phyloP scores from a whole-genome alignment of 139 green algal genomes.

The Coelastrella sp. region DNA sequence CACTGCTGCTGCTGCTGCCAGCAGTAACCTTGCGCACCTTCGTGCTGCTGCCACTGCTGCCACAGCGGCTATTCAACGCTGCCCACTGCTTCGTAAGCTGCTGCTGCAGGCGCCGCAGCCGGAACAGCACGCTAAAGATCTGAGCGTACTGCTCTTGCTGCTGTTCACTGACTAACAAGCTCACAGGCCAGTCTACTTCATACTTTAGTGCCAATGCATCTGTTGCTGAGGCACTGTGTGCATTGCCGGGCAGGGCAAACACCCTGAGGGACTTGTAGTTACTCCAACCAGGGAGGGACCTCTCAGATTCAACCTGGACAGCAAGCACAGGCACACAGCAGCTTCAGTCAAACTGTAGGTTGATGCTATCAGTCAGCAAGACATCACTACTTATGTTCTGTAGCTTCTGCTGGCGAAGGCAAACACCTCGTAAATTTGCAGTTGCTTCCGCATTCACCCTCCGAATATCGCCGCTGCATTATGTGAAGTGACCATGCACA shows the following conservation, averaged over 20 bases:
- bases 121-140: constrained; percentile 39
- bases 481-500: no score
- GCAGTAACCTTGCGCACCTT: background rate
- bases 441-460: no score
- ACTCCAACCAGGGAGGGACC: constrained; percentile 18
- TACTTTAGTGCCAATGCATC: constrained; percentile 17
- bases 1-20: background rate
- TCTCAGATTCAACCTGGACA: no score
- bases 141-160: constrained; percentile 40
- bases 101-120: constrained; percentile 44
- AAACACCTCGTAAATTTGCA: no score
- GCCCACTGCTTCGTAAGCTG: constrained; percentile 39
- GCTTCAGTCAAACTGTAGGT: no score
- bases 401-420: no score
- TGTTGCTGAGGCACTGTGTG: background rate
- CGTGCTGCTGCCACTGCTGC: constrained; percentile 15
- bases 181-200: constrained; percentile 17
- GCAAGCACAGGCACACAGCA: no score
- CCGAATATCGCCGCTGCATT: no score
- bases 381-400: no score
- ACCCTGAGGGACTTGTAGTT: background rate
- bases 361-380: no score
- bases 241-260: background rate
- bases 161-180: background rate
- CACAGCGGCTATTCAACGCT: background rate